Evolutionary conservation across 2,329 filamentous ascomycete species (phyloP).

Genomic region (Aspergillus jensenii): DNA sequence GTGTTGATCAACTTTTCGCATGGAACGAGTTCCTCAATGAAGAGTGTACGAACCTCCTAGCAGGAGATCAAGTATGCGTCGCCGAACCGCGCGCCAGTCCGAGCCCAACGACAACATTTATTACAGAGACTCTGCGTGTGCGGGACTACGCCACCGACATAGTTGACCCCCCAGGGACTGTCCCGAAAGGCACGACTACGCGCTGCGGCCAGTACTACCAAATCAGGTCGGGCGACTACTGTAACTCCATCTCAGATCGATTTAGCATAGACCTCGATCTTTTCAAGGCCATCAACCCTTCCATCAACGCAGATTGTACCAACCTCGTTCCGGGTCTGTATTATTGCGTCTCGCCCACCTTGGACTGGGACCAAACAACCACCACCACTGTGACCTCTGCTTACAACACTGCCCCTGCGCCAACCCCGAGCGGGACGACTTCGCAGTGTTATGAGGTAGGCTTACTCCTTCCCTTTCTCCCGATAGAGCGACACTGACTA

Average conservation of each 20-base stretch:
- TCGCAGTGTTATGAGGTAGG: constrained; percentile 10
- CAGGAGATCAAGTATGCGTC: constrained; percentile 11
- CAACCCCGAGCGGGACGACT: constrained; percentile 10
- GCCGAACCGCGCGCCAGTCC: not conserved
- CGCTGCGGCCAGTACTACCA: constrained; percentile 12
- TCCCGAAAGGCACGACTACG: constrained; percentile 4
- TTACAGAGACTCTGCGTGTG: not conserved
- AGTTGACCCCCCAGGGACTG: not conserved
- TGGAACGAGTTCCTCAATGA: constrained; percentile 13
- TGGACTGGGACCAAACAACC: constrained; percentile 9
- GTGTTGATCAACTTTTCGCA: not conserved
- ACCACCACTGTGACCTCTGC: not conserved
- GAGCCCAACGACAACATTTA: not conserved
- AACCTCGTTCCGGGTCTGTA: constrained; percentile 12
- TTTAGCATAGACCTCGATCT: constrained; percentile 8
- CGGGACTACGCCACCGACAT: constrained; percentile 8
- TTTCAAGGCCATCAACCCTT: constrained; percentile 12
- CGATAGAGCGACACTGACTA: not conserved
- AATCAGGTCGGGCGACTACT: constrained; percentile 8
- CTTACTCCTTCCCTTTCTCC: fast-evolving
- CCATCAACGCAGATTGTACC: constrained; percentile 8
- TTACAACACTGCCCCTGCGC: constrained; percentile 8
- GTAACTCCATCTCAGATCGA: constrained; percentile 7
- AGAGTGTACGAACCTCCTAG: constrained; percentile 11
- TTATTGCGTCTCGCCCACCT: constrained; percentile 11